These are phyloP conservation scores for Ziziphus jujuba DNA, from an alignment of 306 rosid genomes.

Conservation along the genomic window DNA sequence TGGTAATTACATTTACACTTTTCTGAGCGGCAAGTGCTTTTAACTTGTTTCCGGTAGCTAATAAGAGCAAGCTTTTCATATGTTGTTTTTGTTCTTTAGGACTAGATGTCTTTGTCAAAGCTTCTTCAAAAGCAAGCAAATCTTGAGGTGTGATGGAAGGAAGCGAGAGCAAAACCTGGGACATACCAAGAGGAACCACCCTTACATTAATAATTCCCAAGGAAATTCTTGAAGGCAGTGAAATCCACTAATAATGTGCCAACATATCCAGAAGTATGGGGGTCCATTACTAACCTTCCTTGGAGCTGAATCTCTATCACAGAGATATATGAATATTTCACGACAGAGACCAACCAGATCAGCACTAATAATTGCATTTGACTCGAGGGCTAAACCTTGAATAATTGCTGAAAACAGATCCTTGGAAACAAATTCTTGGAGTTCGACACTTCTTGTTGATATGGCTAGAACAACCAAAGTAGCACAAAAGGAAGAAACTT, in stretches of 20 bases:
- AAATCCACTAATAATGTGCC: conserved; percentile 6
- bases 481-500: conserved; percentile 72
- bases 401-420: conserved; percentile 86
- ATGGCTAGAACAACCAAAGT: conserved; percentile 58
- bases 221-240: conserved; percentile 3
- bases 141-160: conserved; percentile 72
- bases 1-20: conserved; percentile 78
- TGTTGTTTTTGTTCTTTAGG: conserved; percentile 92
- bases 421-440: conserved; percentile 66
- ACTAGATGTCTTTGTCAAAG: conserved; percentile 80
- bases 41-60: conserved; percentile 86
- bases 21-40: conserved; percentile 92
- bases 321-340: conserved; percentile 78
- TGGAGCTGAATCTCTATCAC: conserved; percentile 86
- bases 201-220: conserved; percentile 6
- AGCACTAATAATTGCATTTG: conserved; percentile 87
- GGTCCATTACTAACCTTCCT: conserved; percentile 69
- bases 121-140: conserved; percentile 88
- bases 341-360: conserved; percentile 87
- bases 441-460: conserved; percentile 60
- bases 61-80: conserved; percentile 78
- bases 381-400: conserved; percentile 85
- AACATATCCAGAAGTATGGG: conserved; percentile 8
- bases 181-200: conserved; percentile 19
- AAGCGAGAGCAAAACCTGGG: conserved; percentile 76